These are phyloP conservation scores for Rasamsonia emersonii DNA, from an alignment of 2,329 filamentous ascomycete species.

Conservation along the genomic window DNA sequence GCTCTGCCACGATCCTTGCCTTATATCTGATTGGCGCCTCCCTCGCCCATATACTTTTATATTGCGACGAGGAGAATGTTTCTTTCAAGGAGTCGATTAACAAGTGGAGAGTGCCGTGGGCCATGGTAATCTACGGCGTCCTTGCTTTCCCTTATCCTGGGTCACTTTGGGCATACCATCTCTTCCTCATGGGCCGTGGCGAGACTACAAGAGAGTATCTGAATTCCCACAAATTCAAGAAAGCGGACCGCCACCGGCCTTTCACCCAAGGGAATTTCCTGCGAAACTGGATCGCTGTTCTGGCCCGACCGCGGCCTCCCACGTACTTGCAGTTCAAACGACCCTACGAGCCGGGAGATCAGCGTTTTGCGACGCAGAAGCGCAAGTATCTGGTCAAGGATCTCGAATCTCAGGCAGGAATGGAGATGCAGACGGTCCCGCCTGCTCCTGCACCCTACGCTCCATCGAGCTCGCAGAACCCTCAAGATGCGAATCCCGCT, in stretches of 20 bases:
- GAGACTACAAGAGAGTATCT: constrained; percentile 96
- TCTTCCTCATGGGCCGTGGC: constrained; percentile 82
- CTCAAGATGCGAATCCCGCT: no score
- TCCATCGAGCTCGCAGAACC: constrained; percentile 1
- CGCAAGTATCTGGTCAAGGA: constrained; percentile 43
- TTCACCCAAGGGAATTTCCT: constrained; percentile 70
- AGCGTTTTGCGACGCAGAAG: constrained; percentile 61
- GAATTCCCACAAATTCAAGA: constrained; percentile 89
- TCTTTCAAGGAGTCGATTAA: constrained; percentile 61
- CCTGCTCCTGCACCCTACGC: constrained; percentile 8
- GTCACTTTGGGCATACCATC: constrained; percentile 76
- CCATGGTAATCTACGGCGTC: constrained; percentile 76
- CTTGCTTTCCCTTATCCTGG: constrained; percentile 71
- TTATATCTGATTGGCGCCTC: constrained; percentile 68
- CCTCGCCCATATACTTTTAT: constrained; percentile 71
- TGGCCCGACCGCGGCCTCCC: constrained; percentile 74
- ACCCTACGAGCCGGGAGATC: constrained; percentile 68
- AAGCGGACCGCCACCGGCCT: constrained; percentile 81
- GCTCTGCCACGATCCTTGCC: constrained; percentile 65
- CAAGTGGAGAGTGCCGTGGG: constrained; percentile 71
- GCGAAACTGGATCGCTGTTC: constrained; percentile 72
- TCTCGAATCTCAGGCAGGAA: constrained; percentile 44
- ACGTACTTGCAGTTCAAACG: constrained; percentile 85
- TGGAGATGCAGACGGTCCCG: constrained; percentile 65
- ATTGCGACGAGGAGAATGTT: constrained; percentile 54